phyloP scores from a whole-genome alignment of 2,329 filamentous ascomycete genomes.

The Fusarium sp. region DNA sequence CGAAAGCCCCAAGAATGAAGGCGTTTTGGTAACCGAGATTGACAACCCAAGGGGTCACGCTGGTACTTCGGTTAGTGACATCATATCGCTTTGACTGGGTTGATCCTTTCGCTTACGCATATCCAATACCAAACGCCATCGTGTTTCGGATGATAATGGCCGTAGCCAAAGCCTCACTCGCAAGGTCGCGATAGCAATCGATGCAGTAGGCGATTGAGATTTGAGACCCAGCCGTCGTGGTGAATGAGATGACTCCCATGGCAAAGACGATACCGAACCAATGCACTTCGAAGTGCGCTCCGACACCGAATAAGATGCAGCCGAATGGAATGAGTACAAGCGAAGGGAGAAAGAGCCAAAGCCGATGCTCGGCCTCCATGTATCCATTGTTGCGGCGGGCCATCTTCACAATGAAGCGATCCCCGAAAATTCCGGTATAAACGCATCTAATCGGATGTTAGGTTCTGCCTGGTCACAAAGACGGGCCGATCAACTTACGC shows the following conservation, averaged over 20 bases:
- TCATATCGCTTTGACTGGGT: not conserved
- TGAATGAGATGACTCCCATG: constrained; percentile 2
- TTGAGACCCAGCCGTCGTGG: not conserved
- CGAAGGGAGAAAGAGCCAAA: constrained; percentile 9
- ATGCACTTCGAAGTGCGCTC: not conserved
- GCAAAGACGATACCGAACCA: not conserved
- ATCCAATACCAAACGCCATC: constrained; percentile 5
- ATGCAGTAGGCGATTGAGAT: constrained; percentile 11
- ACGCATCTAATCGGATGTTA: not conserved
- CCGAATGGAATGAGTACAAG: not conserved
- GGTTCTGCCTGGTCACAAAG: not conserved
- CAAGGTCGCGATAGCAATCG: constrained; percentile 3
- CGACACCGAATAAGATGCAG: not conserved
- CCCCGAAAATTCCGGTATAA: not conserved
- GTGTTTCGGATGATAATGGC: constrained; percentile 9
- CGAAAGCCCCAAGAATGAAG: constrained; percentile 12
- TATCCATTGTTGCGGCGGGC: not conserved
- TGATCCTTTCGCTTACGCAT: not conserved
- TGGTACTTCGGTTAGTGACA: not conserved
- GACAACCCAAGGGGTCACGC: constrained; percentile 8
- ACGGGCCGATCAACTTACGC: not conserved
- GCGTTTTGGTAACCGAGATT: constrained; percentile 14
- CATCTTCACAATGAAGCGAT: constrained; percentile 6
- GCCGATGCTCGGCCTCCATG: constrained; percentile 10
- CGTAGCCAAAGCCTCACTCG: not conserved